phyloP scores from a whole-genome alignment of 2,329 filamentous ascomycete species.

The Verticillium tricorpus region DNA sequence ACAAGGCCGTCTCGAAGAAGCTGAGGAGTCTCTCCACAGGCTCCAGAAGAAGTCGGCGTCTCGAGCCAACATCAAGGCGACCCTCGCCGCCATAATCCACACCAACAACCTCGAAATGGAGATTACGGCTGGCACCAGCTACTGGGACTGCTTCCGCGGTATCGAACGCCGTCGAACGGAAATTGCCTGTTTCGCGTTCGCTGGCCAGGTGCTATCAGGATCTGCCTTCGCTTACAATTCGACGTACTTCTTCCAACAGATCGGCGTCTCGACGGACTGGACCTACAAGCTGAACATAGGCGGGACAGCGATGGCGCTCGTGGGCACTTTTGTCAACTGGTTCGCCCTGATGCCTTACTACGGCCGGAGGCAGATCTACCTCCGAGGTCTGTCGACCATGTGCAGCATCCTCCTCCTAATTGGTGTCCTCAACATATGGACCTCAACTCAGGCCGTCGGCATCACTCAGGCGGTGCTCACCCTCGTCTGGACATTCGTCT shows the following conservation, averaged over 20 bases:
- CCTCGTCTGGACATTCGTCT: constrained; percentile 20
- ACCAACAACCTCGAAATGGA: constrained; percentile 33
- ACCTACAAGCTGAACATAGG: constrained; percentile 23
- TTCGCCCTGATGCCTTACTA: constrained; percentile 31
- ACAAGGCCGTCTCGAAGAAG: constrained; percentile 27
- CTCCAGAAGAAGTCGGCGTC: constrained; percentile 10
- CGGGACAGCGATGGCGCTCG: constrained; percentile 29
- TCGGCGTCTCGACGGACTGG: constrained; percentile 20
- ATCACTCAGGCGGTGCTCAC: constrained; percentile 23
- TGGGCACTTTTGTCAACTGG: constrained; percentile 37
- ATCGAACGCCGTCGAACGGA: constrained; percentile 34
- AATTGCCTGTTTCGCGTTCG: constrained; percentile 25
- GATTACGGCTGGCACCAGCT: constrained; percentile 26
- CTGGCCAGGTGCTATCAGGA: constrained; percentile 23
- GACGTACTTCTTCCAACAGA: constrained; percentile 30
- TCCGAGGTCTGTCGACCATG: constrained; percentile 34
- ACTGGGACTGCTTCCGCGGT: constrained; percentile 37
- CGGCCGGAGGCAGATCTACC: constrained; percentile 34
- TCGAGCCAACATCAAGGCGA: constrained; percentile 25
- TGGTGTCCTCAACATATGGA: constrained; percentile 32
- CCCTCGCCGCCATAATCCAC: constrained; percentile 36
- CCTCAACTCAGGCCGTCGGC: constrained; percentile 27
- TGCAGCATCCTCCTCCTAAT: constrained; percentile 28
- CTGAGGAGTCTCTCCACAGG: constrained; percentile 23
- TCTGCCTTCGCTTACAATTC: constrained; percentile 27